Conservation (phyloP, 768 basidiomycete species). For the Hygrophorus pudorinus region DNA sequence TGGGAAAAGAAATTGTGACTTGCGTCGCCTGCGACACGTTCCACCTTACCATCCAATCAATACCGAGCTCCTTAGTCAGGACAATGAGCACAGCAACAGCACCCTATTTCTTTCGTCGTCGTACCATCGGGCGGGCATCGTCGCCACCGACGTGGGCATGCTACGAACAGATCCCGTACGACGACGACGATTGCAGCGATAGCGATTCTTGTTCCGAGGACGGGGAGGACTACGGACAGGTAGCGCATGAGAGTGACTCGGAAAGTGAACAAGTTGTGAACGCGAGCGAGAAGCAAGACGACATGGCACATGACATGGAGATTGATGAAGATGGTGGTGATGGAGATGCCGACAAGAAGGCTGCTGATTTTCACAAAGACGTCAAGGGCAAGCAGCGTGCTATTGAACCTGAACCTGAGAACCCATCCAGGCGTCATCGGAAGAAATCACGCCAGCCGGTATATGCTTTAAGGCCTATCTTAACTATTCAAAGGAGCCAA, state of each 20-base stretch:
- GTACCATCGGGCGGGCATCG: conserved; percentile 68
- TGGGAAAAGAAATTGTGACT: background rate
- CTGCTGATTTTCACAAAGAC: conserved; percentile 41
- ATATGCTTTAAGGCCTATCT: conserved; percentile 65
- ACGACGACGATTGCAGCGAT: conserved; percentile 51
- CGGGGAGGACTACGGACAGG: conserved; percentile 48
- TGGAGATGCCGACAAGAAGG: conserved; percentile 26
- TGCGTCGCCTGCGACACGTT: background rate
- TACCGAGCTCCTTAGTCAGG: background rate
- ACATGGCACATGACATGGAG: conserved; percentile 40
- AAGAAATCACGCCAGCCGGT: conserved; percentile 47
- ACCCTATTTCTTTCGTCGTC: conserved; percentile 50
- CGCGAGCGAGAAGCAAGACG: conserved; percentile 18
- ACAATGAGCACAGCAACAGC: conserved; percentile 8
- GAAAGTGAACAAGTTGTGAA: conserved; percentile 20
- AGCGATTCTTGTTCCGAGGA: conserved; percentile 67
- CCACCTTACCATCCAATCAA: background rate
- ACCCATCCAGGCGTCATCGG: conserved; percentile 34
- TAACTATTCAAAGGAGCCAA: conserved; percentile 81
- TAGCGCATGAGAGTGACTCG: conserved; percentile 11
- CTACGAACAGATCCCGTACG: conserved; percentile 80
- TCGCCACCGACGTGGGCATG: conserved; percentile 85
- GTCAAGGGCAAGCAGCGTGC: conserved; percentile 78
- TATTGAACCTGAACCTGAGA: conserved; percentile 53
- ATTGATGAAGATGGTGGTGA: conserved; percentile 41